Evolutionary conservation across 2,329 filamentous ascomycete genomes (phyloP).

Genomic region (Coniochaeta hoffmannii): DNA sequence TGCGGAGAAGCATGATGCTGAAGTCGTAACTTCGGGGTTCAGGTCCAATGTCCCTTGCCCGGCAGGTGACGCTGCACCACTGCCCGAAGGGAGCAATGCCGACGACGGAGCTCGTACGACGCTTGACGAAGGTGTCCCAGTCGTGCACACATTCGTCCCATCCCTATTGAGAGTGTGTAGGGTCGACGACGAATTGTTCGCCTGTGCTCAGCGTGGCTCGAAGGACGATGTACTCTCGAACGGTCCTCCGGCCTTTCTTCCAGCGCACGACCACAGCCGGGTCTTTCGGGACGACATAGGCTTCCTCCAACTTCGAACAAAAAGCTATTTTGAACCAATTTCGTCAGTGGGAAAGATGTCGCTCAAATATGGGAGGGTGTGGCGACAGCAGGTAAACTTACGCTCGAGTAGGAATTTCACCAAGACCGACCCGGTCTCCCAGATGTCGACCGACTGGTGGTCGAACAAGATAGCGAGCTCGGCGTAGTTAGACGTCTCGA

Average conservation of each 20-base stretch:
- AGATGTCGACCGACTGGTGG: background rate
- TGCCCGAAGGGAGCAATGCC: background rate
- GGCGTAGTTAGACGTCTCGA: background rate
- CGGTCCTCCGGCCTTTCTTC: background rate
- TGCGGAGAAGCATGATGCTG: conserved; percentile 79
- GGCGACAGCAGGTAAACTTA: background rate
- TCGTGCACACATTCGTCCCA: background rate
- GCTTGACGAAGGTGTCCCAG: background rate
- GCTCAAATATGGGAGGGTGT: background rate
- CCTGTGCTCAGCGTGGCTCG: background rate
- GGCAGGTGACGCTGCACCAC: background rate
- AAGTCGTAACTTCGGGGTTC: conserved; percentile 41
- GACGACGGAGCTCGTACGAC: background rate
- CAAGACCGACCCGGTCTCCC: background rate
- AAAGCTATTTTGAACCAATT: background rate
- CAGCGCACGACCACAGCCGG: background rate
- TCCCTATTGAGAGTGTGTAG: background rate
- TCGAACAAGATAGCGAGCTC: background rate
- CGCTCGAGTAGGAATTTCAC: background rate
- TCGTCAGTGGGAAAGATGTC: background rate
- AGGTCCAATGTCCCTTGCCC: background rate
- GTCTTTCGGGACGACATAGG: background rate
- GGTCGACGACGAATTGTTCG: background rate
- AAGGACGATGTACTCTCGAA: background rate
- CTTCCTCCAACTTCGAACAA: background rate